phyloP scores from a whole-genome alignment of 1,139 yeast species.

The Taphrina betulina region DNA sequence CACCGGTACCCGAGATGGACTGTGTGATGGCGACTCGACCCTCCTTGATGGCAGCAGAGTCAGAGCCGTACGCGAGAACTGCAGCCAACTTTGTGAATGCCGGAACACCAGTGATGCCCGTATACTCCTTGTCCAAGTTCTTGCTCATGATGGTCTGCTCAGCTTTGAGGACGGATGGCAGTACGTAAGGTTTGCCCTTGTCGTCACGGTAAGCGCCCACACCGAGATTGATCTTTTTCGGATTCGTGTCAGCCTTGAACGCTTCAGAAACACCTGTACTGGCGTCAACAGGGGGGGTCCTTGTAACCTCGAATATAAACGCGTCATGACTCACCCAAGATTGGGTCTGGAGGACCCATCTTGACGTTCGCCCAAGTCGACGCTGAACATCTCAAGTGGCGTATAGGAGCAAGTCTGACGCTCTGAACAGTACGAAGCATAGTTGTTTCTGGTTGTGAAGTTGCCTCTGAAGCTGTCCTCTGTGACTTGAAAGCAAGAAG shows the following conservation, averaged over 20 bases:
- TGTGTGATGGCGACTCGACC: slow-evolving; percentile 61
- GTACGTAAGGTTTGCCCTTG: slow-evolving; percentile 87
- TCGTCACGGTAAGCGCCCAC: slow-evolving; percentile 97
- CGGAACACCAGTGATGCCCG: slow-evolving; percentile 75
- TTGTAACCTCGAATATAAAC: slow-evolving; percentile 77
- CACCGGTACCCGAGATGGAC: slow-evolving; percentile 73
- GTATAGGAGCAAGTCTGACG: background rate
- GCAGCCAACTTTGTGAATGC: slow-evolving; percentile 73
- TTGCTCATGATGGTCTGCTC: slow-evolving; percentile 55
- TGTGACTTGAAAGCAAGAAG: no score
- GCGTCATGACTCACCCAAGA: slow-evolving; percentile 47
- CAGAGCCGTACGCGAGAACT: slow-evolving; percentile 69
- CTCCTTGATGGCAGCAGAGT: slow-evolving; percentile 47
- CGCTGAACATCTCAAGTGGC: slow-evolving; percentile 18
- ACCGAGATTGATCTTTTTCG: slow-evolving; percentile 80
- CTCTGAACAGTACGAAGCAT: slow-evolving; percentile 27
- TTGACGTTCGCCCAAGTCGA: slow-evolving; percentile 39
- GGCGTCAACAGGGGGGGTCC: no score
- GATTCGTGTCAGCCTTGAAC: slow-evolving; percentile 53
- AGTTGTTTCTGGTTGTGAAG: background rate
- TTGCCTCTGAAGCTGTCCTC: no score
- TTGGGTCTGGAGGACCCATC: slow-evolving; percentile 48
- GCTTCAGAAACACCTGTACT: slow-evolving; percentile 44
- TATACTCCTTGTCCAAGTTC: slow-evolving; percentile 86
- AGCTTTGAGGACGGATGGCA: slow-evolving; percentile 76